These are phyloP conservation scores for Vararia minispora DNA, from an alignment of 768 basidiomycete species.

Conservation along the genomic window DNA sequence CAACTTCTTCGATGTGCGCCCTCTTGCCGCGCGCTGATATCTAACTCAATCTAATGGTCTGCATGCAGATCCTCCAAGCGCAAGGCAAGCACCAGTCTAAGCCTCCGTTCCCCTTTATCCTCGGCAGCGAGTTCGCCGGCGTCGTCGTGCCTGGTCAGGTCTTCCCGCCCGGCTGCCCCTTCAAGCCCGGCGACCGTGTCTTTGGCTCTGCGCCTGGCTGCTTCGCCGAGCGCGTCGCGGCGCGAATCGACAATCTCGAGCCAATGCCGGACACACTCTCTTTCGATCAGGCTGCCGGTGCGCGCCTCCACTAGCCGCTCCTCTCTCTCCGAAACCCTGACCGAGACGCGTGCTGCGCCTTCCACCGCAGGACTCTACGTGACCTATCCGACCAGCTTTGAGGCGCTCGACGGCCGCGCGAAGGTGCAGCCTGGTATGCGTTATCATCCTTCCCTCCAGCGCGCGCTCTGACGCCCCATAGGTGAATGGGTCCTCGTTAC, in stretches of 20 bases:
- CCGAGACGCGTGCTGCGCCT: not conserved
- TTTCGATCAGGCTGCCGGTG: constrained; percentile 81
- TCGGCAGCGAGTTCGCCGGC: constrained; percentile 84
- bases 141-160: constrained; percentile 56
- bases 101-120: constrained; percentile 74
- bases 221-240: constrained; percentile 67
- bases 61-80: constrained; percentile 59
- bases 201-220: constrained; percentile 77
- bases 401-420: constrained; percentile 80
- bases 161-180: constrained; percentile 70
- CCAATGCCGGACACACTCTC: constrained; percentile 67
- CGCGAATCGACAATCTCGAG: constrained; percentile 36
- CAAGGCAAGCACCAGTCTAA: constrained; percentile 87
- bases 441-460: not conserved
- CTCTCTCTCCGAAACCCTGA: not conserved
- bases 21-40: constrained; percentile 1
- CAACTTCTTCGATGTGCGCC: constrained; percentile 36
- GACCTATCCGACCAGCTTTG: constrained; percentile 93
- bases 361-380: constrained; percentile 67
- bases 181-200: constrained; percentile 76
- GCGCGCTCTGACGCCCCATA: too few species aligned
- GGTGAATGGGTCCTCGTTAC: constrained; percentile 91
- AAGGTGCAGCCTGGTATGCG: constrained; percentile 58
- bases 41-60: too few species aligned
- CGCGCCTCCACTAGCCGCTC: constrained; percentile 11